Percentiles rank a stretch among this genome's conserved stretches.
These are phyloP conservation scores for Gentiana dahurica DNA, from an alignment of 257 asterid genomes.

Conservation along the genomic window DNA sequence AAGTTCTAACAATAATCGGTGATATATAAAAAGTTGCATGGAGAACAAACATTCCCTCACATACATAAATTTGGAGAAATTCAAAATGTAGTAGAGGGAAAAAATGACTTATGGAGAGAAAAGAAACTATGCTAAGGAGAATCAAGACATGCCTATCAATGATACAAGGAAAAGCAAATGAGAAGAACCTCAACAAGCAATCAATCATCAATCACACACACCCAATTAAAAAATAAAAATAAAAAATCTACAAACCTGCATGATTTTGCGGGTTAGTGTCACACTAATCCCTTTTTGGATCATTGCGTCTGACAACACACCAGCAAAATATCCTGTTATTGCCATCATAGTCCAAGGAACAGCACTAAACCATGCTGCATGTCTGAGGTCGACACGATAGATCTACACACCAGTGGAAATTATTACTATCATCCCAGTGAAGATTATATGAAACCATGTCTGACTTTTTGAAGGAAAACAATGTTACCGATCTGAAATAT, in stretches of 20 bases:
- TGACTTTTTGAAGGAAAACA: background rate
- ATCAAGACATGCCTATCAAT: background rate
- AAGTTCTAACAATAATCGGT: too few relatives aligned
- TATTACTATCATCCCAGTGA: slow-evolving; percentile 9
- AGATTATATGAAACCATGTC: background rate
- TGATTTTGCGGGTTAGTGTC: slow-evolving; percentile 80
- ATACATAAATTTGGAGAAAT: too few relatives aligned
- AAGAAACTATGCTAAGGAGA: background rate
- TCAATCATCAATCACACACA: background rate
- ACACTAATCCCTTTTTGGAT: slow-evolving; percentile 64
- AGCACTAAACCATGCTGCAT: slow-evolving; percentile 99
- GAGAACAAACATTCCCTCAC: too few relatives aligned
- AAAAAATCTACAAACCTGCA: slow-evolving; percentile 54
- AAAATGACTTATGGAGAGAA: too few relatives aligned
- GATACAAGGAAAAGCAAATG: background rate
- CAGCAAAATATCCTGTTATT: slow-evolving; percentile 74
- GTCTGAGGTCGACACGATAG: slow-evolving; percentile 82
- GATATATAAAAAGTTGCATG: too few relatives aligned
- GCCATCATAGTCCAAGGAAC: slow-evolving; percentile 99
- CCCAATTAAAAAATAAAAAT: background rate
- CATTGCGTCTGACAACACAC: slow-evolving; percentile 84
- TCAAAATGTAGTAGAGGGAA: background rate
- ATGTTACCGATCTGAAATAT: slow-evolving; percentile 73
- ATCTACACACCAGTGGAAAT: slow-evolving; percentile 38
- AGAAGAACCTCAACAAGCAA: background rate